Percentiles rank a stretch among this genome's conserved stretches.
phyloP scores from a whole-genome alignment of 106 monocot genomes.

The Cymbidium sinense region DNA sequence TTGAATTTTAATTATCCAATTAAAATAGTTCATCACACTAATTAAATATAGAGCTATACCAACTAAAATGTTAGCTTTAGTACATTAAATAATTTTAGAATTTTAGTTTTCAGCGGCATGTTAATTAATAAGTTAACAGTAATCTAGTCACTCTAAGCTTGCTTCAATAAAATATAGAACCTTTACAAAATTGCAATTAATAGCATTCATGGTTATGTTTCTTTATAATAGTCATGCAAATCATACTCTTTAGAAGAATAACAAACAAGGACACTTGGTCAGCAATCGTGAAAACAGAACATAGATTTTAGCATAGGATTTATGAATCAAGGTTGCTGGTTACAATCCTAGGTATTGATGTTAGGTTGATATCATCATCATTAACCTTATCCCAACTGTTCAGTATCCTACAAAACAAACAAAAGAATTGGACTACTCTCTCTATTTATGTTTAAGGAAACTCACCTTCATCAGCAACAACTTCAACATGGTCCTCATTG shows the following conservation, averaged over 20 bases:
- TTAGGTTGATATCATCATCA: not conserved
- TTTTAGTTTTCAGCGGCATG: no score
- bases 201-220: no score
- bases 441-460: not conserved
- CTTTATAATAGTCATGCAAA: no score
- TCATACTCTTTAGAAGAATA: not conserved
- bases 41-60: no score
- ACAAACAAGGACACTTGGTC: not conserved
- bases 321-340: not conserved
- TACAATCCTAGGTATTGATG: not conserved
- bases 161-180: no score
- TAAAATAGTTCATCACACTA: no score
- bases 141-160: no score
- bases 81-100: not conserved
- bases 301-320: not conserved
- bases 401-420: not conserved
- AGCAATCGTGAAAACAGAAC: not conserved
- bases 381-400: no score
- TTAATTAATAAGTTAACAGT: no score
- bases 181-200: no score
- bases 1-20: no score
- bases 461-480: conserved; percentile 90
- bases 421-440: not conserved
- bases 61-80: no score
- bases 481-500: conserved; percentile 89